phyloP scores from a whole-genome alignment of 23 red algal genomes.

The Gracilaria domingensis region DNA sequence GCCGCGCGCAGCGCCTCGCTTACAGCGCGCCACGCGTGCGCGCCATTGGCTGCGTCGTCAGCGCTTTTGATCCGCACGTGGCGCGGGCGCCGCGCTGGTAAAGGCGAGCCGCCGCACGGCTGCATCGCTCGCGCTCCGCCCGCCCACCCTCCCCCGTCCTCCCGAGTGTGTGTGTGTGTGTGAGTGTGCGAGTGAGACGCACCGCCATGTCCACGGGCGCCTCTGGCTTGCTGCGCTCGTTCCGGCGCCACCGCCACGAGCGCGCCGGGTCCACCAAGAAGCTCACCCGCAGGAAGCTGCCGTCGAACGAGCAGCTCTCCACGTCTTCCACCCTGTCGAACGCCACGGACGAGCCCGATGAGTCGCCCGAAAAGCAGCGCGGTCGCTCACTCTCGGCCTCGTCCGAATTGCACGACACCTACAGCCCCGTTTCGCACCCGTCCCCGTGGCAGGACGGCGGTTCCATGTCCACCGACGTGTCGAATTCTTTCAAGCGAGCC shows the following conservation, averaged over 20 bases:
- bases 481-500: conserved; percentile 57
- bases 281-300: background rate
- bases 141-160: background rate
- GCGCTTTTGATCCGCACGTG: conserved; percentile 40
- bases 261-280: background rate
- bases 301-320: conserved; percentile 37
- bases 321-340: conserved; percentile 9
- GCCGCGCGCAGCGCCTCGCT: background rate
- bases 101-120: no score
- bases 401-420: background rate
- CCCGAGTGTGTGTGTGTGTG: background rate
- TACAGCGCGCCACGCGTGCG: conserved; percentile 1
- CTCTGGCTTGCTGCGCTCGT: background rate
- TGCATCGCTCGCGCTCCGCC: background rate
- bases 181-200: background rate
- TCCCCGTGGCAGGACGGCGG: conserved; percentile 49
- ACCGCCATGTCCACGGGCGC: conserved; percentile 11
- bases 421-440: background rate
- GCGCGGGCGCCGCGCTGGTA: conserved; percentile 11
- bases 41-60: background rate
- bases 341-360: conserved; percentile 18
- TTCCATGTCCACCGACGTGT: conserved; percentile 56
- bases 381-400: conserved; percentile 7
- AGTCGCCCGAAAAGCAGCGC: background rate
- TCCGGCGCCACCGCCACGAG: background rate